Evolutionary conservation across 1,139 yeast genomes (phyloP).

Genomic region (Komagataea norvegica): DNA sequence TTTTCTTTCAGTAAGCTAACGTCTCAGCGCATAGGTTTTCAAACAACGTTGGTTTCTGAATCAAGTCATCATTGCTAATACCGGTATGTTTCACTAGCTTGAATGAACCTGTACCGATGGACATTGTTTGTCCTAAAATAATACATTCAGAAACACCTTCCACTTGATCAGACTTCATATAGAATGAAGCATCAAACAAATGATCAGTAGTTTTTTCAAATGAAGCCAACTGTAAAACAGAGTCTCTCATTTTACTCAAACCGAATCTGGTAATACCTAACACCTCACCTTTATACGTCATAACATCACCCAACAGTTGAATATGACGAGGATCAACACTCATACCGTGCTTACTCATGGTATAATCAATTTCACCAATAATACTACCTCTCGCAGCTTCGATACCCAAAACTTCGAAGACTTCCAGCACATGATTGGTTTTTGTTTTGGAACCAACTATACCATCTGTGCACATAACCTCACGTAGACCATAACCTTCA

Average conservation of each 20-base stretch:
- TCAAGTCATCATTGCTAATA: slow-evolving; percentile 40
- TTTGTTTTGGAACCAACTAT: slow-evolving; percentile 81
- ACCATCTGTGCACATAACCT: slow-evolving; percentile 98
- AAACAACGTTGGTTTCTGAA: slow-evolving; percentile 53
- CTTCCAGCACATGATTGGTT: slow-evolving; percentile 91
- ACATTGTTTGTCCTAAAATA: slow-evolving; percentile 95
- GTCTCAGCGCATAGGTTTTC: slow-evolving; percentile 43
- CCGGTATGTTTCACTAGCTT: slow-evolving; percentile 65
- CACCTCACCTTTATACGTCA: slow-evolving; percentile 98
- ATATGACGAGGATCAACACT: slow-evolving; percentile 99
- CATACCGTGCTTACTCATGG: slow-evolving; percentile 99
- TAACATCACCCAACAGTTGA: slow-evolving; percentile 94
- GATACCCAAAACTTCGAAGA: slow-evolving; percentile 85
- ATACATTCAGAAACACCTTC: slow-evolving; percentile 99
- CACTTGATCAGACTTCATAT: slow-evolving; percentile 90
- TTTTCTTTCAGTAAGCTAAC: slow-evolving; percentile 2
- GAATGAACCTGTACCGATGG: slow-evolving; percentile 96
- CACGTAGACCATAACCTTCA: slow-evolving; percentile 95
- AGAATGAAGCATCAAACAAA: slow-evolving; percentile 95
- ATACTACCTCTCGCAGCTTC: slow-evolving; percentile 96
- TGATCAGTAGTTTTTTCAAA: slow-evolving; percentile 99
- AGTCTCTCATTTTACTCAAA: slow-evolving; percentile 96
- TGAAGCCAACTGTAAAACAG: slow-evolving; percentile 93
- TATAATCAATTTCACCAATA: slow-evolving; percentile 90
- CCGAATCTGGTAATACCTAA: slow-evolving; percentile 98